phyloP scores from a whole-genome alignment of 805 yeast species.

The Saccharomycopsis microspora region DNA sequence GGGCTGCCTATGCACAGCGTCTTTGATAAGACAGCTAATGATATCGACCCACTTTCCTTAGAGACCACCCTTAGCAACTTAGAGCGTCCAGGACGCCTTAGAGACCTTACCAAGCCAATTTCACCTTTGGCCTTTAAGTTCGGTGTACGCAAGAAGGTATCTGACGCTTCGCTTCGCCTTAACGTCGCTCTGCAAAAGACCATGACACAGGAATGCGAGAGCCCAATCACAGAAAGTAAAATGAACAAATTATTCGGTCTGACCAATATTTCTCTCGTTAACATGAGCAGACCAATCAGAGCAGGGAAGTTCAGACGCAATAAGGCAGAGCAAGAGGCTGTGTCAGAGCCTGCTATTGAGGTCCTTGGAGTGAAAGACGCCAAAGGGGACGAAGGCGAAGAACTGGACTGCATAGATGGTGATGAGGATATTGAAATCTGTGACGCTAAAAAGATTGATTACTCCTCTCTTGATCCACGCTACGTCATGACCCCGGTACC shows the following conservation, averaged over 20 bases:
- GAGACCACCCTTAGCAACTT: neutral
- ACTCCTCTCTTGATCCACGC: slow-evolving; percentile 6
- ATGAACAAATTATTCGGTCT: slow-evolving; percentile 13
- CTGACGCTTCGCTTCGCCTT: neutral
- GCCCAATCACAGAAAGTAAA: slow-evolving; percentile 14
- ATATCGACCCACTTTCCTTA: neutral
- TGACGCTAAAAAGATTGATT: slow-evolving; percentile 4
- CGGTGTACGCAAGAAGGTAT: neutral
- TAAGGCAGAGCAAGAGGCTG: neutral
- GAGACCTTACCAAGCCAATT: slow-evolving; percentile 8
- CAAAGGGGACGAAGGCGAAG: neutral
- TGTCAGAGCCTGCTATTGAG: neutral
- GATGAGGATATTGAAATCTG: slow-evolving; percentile 3
- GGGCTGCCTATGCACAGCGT: neutral
- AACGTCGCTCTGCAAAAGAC: neutral
- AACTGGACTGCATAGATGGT: slow-evolving; percentile 1
- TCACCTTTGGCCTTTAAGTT: slow-evolving; percentile 8
- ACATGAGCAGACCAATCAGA: slow-evolving; percentile 15
- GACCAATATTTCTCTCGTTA: slow-evolving; percentile 12
- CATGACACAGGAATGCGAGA: neutral
- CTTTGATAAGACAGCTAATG: neutral
- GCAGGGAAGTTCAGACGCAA: neutral
- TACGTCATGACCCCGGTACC: slow-evolving; percentile 1
- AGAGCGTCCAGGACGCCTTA: neutral
- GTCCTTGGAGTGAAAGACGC: neutral